These are phyloP conservation scores for Apiotrichum siamense DNA, from an alignment of 1,284 basidiomycete genomes.

Conservation along the genomic window DNA sequence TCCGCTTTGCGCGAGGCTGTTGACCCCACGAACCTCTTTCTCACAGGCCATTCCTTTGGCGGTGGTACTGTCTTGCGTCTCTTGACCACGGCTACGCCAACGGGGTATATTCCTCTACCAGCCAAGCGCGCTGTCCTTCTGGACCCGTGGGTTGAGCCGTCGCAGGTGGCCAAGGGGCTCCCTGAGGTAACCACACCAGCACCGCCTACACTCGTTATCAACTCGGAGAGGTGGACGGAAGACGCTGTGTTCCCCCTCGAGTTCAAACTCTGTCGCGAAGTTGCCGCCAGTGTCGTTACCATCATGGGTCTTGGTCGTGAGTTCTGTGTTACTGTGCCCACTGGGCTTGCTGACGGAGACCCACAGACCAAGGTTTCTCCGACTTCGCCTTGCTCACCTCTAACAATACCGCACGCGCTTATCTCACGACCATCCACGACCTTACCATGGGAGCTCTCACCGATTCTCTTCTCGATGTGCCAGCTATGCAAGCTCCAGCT, in stretches of 20 bases:
- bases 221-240: constrained; percentile 65
- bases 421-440: constrained; percentile 29
- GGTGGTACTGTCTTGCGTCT: constrained; percentile 56
- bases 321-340: constrained; percentile 7
- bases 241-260: constrained; percentile 62
- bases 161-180: constrained; percentile 53
- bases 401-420: constrained; percentile 13
- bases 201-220: constrained; percentile 57
- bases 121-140: constrained; percentile 55
- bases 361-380: constrained; percentile 41
- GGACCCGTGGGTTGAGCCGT: constrained; percentile 73
- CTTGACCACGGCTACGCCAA: constrained; percentile 10
- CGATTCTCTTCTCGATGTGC: constrained; percentile 14
- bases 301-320: constrained; percentile 35
- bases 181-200: constrained; percentile 17
- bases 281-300: constrained; percentile 29
- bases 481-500: constrained; percentile 3
- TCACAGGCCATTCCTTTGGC: constrained; percentile 71
- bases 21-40: constrained; percentile 49
- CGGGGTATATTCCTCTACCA: constrained; percentile 49
- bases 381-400: constrained; percentile 35
- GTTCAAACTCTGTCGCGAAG: constrained; percentile 50
- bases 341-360: neutral
- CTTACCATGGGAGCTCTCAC: constrained; percentile 29
- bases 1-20: constrained; percentile 51